Base-by-base conservation (phyloP, 2,329 filamentous ascomycete species). In the Penicillium brevicompactum region DNA sequence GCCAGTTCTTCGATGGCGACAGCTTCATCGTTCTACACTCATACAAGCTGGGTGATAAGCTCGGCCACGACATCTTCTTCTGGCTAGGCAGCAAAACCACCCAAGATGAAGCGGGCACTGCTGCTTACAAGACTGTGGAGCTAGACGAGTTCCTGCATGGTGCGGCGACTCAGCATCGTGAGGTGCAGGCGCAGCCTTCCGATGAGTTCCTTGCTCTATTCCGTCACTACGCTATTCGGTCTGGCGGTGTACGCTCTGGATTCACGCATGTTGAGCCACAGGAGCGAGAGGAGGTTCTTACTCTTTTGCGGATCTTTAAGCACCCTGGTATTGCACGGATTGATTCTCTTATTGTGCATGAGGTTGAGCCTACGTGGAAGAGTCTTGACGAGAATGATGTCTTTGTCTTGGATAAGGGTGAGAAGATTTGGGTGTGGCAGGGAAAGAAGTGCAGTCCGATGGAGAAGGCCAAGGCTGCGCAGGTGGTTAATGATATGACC, bases 351-450 rank as follows among this genome's bases (percentile, higher is more conserved):
- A 77, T 88, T 31, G 84, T 88, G 9, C 77, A 85, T 66, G 86
- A 89, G 68, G 86, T 89, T 1, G 79, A 84, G 58, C 84, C 86
- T 3, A 80, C 75, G 0, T 86, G 83, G 81, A 64, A 75, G 62
- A 87, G 83, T 63, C 77, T 89, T 31, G 85, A 88, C 61, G 85
- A 88, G 55, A 76, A 49, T n/a, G 86, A 89, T 64, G 87, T 88
- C 2, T 89, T 88, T 61, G 76, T 89, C 13, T 70, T 88, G 42
- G 86, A 89, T 61, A 78, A 78, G 49, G 81, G 81, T 22, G 76
- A 82, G 47, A 87, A 88, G 74, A 86, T 89, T 61, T 88, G 83
- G 79, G 83, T 88, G 4, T 89, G 87, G 87, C 87, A 89, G 73
- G 87, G 87, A 48, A 80, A 78, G 63, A 79, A 78, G 41, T 87